A percentile compares a stretch with the other conserved stretches of the same genome.
These are phyloP conservation scores for Flagelloscypha sp. DNA, from an alignment of 768 basidiomycete genomes.

Conservation along the genomic window DNA sequence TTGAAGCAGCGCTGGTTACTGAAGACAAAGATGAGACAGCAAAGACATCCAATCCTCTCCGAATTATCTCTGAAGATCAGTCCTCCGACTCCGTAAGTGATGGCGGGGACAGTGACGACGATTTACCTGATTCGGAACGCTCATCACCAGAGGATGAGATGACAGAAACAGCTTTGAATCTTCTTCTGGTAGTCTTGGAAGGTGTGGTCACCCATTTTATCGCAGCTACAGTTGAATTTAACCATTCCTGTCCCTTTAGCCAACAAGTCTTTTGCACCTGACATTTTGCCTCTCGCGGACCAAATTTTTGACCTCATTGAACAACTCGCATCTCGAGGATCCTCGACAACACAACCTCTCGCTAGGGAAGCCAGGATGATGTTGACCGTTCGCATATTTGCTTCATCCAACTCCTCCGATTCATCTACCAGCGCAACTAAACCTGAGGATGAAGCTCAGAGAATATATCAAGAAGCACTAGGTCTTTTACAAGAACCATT, in stretches of 20 bases:
- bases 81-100: constrained; percentile 30
- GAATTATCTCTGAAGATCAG: constrained; percentile 27
- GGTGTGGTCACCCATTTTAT: constrained; percentile 33
- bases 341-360: constrained; percentile 44
- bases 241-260: constrained; percentile 17
- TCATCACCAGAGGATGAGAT: constrained; percentile 52
- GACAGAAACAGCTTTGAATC: constrained; percentile 66
- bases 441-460: constrained; percentile 37
- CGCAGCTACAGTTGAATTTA: constrained; percentile 4
- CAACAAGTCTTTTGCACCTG: constrained; percentile 54
- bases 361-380: constrained; percentile 79
- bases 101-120: constrained; percentile 53
- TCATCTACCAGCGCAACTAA: constrained; percentile 16
- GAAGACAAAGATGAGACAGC: constrained; percentile 14
- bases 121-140: constrained; percentile 30
- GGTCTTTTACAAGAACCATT: constrained; percentile 86
- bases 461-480: constrained; percentile 79
- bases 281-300: constrained; percentile 53
- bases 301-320: constrained; percentile 63
- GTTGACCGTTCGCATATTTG: constrained; percentile 71
- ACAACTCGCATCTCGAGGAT: constrained; percentile 37
- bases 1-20: constrained; percentile 39
- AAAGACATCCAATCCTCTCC: constrained; percentile 17
- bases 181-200: constrained; percentile 82
- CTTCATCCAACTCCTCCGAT: constrained; percentile 33